Evolutionary conservation across 148 eudicot species (phyloP), one percentile per base, ranked within the genome.

Genomic region (Silene uniflora): DNA sequence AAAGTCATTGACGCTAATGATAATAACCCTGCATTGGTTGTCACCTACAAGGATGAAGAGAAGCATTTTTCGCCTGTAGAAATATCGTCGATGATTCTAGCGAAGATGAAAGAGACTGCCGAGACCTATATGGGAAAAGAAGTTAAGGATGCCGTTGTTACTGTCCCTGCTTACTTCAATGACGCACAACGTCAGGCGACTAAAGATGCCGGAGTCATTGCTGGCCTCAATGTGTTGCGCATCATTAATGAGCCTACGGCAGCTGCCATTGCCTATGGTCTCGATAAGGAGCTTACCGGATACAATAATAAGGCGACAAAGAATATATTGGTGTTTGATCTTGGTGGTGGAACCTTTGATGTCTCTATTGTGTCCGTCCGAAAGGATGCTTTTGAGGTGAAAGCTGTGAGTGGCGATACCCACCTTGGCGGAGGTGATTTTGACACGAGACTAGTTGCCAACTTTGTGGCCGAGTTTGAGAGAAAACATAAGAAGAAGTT

Each of bases 131-230:
- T 75, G 18, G 64, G 72, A 2, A 29, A 52, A 0, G 60, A 66
- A n/a, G 72, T 75, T 0, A 67, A 75, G 54, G 22, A 55, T 32
- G 78, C 78, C 44, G 75, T 79, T 5, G 21, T 79, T 49, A 79
- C 82, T 13, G 78, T 79, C 10, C 82, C 82, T 17, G 78, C 82
- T 6, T 74, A 79, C 52, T 79, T 79, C 78, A 75, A 61, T 62
- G 52, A 74, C 32, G 54, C 78, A 6, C 81, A 79, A 25, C 72
- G 81, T 1, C 77, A 68, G 22, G 69, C 70, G 9, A 74, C 70
- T 16, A 64, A 63, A 18, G 77, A 74, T 47, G 77, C 77, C 25
- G 77, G 70, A 23, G 3, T 24, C 7, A 47, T 63, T 63, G 77
- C 77, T 47, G 77, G 77, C 5, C 61, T 74, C 3, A 63, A 64